Conservation (phyloP, 768 basidiomycete species). For the Multifurca ochricompacta region DNA sequence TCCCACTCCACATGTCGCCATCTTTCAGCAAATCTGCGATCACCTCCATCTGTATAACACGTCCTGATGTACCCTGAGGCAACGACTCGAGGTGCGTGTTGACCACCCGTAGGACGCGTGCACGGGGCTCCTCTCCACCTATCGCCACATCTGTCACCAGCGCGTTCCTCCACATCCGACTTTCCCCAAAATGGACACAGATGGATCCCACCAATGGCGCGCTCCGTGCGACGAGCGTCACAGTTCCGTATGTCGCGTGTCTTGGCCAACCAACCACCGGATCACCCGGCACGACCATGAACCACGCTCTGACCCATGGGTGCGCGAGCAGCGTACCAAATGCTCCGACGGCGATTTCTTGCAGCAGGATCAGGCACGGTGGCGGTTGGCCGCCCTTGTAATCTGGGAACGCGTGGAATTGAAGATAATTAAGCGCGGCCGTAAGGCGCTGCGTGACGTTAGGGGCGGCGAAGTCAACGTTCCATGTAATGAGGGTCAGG, state of each 20-base stretch:
- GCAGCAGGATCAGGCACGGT: slow-evolving; percentile 59
- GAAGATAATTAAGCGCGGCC: slow-evolving; percentile 47
- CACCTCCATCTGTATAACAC: slow-evolving; percentile 43
- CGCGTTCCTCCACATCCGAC: slow-evolving; percentile 46
- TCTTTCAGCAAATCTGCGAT: slow-evolving; percentile 45
- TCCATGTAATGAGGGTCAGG: slow-evolving; percentile 63
- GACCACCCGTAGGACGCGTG: slow-evolving; percentile 46
- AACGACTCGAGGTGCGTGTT: slow-evolving; percentile 75
- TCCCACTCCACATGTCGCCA: slow-evolving; percentile 42
- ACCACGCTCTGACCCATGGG: slow-evolving; percentile 56
- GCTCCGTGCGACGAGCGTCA: slow-evolving; percentile 57
- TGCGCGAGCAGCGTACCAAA: slow-evolving; percentile 44
- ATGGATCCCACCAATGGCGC: slow-evolving; percentile 42
- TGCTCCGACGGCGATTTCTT: slow-evolving; percentile 48
- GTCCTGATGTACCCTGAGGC: slow-evolving; percentile 32
- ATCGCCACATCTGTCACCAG: slow-evolving; percentile 47
- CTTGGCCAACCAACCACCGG: slow-evolving; percentile 45
- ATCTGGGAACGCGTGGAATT: slow-evolving; percentile 43
- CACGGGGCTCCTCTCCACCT: slow-evolving; percentile 25
- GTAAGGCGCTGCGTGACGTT: slow-evolving; percentile 37
- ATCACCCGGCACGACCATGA: slow-evolving; percentile 49
- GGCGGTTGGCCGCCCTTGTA: slow-evolving; percentile 36
- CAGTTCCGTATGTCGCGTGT: slow-evolving; percentile 48
- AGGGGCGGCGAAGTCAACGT: slow-evolving; percentile 44
- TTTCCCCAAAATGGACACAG: slow-evolving; percentile 45